Conservation (phyloP, 768 basidiomycete genomes). For the Mycena capillaripes region DNA sequence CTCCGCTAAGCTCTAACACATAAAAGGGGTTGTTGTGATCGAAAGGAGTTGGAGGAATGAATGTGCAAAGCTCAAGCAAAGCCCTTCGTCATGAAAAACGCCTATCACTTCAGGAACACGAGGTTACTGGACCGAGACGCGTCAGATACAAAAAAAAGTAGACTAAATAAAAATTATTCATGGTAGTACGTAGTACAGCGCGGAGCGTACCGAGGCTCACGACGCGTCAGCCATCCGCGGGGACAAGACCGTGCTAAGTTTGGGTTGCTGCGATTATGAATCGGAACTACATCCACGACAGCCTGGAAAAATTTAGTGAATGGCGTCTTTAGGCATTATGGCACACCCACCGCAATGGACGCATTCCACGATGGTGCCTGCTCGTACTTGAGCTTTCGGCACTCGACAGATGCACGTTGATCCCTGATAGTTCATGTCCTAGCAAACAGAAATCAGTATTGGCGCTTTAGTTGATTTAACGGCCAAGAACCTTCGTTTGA, state of each 20-base stretch:
- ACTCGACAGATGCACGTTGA: constrained; percentile 98
- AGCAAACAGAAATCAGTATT: not conserved
- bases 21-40: not conserved
- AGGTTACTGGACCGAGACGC: not conserved
- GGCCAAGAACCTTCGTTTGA: constrained; percentile 74
- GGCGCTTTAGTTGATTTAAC: not conserved
- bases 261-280: constrained; percentile 56
- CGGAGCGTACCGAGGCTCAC: not conserved
- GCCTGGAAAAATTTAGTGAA: constrained; percentile 58
- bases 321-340: constrained; percentile 16
- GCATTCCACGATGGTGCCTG: constrained; percentile 95
- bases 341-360: constrained; percentile 94
- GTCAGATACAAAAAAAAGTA: constrained; percentile 6
- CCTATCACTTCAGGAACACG: too few relatives aligned
- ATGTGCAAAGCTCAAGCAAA: not conserved
- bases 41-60: not conserved
- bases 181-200: too few relatives aligned
- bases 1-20: not conserved
- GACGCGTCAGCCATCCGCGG: too few relatives aligned
- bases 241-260: not conserved
- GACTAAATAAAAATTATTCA: too few relatives aligned
- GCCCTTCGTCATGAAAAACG: too few relatives aligned
- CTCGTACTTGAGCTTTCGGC: constrained; percentile 92
- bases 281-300: constrained; percentile 95
- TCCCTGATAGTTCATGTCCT: constrained; percentile 99